Evolutionary conservation across 805 yeast species (phyloP), one percentile per base, ranked within the genome.

Genomic region (Lipomyces orientalis): DNA sequence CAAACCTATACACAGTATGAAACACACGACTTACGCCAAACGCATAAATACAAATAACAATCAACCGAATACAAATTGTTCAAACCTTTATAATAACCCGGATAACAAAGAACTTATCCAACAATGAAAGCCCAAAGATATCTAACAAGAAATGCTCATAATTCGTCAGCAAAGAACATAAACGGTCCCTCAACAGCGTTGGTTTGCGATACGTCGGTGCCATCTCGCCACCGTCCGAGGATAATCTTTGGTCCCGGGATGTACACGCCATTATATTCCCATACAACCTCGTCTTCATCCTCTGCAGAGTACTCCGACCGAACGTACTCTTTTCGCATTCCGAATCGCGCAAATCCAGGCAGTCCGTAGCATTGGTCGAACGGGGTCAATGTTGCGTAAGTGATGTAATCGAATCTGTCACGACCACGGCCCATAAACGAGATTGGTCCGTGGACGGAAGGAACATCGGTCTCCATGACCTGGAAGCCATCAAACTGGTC

Each of bases 251-350:
- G 62, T 8, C 71, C 71, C 3, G 71, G 71, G 43, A 68, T 67
- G 29, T 67, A 68, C 16, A 68, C 70, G 14, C 71, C 71, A 51
- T 68, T 68, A 54, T 68, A 68, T 52, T 68, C 71, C 70, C 70
- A 69, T 19, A 64, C 61, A 14, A 62, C 70, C 9, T 54, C 67
- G 10, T 73, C 73, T 33, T 63, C 67, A 5, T 70, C 67, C 10
- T 49, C 61, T 31, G 62, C 70, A 54, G 58, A 58, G 25, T 61
- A 10, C 14, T 66, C 67, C 4, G 56, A 31, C 34, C 25, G 35
- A 25, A 59, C 25, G 49, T 68, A 68, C 35, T 66, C 67, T 60
- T 68, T 68, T 35, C 71, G 71, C 71, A 68, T 68, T 33, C 68
- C 62, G 31, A 68, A 68, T 22, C 71, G 62, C 2, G 71, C 71